phyloP scores from a whole-genome alignment of 495 filamentous ascomycete genomes.

The Hyaloscypha finlandica region DNA sequence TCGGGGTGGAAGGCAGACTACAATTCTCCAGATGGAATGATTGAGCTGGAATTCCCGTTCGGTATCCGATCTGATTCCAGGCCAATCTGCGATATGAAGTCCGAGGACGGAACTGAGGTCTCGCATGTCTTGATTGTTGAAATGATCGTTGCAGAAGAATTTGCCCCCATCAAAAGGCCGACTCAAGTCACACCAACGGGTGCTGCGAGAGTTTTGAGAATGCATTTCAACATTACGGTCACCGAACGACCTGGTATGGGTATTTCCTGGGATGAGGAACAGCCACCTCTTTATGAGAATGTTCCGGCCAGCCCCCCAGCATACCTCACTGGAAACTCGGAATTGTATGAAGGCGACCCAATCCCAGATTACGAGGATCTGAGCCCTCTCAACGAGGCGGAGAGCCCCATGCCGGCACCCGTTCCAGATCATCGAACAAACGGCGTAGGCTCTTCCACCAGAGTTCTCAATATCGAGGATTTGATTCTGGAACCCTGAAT shows the following conservation, averaged over 20 bases:
- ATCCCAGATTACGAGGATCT: slow-evolving; percentile 35
- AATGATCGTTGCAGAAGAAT: slow-evolving; percentile 93
- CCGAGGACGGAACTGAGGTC: slow-evolving; percentile 74
- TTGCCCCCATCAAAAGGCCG: slow-evolving; percentile 68
- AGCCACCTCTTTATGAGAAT: slow-evolving; percentile 92
- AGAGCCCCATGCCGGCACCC: neutral
- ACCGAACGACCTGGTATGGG: slow-evolving; percentile 87
- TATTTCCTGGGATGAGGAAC: slow-evolving; percentile 96
- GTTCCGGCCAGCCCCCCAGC: slow-evolving; percentile 85
- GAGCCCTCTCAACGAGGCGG: slow-evolving; percentile 16
- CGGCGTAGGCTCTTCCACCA: slow-evolving; percentile 17
- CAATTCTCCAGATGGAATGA: slow-evolving; percentile 63
- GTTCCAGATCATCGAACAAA: neutral
- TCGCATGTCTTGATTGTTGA: slow-evolving; percentile 87
- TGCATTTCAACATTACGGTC: slow-evolving; percentile 81
- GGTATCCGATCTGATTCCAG: slow-evolving; percentile 49
- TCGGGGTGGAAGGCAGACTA: slow-evolving; percentile 98
- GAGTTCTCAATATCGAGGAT: slow-evolving; percentile 3
- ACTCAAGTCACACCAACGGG: slow-evolving; percentile 82
- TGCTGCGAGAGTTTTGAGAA: slow-evolving; percentile 85
- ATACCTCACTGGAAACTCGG: slow-evolving; percentile 47
- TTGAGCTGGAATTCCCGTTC: slow-evolving; percentile 83
- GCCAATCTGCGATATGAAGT: slow-evolving; percentile 78
- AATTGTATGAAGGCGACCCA: slow-evolving; percentile 27
- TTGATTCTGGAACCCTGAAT: neutral